Percentiles rank a stretch among this genome's conserved stretches.
Evolutionary conservation across 345 rosid genomes (phyloP).

Genomic region (Rhizophora mangle): DNA sequence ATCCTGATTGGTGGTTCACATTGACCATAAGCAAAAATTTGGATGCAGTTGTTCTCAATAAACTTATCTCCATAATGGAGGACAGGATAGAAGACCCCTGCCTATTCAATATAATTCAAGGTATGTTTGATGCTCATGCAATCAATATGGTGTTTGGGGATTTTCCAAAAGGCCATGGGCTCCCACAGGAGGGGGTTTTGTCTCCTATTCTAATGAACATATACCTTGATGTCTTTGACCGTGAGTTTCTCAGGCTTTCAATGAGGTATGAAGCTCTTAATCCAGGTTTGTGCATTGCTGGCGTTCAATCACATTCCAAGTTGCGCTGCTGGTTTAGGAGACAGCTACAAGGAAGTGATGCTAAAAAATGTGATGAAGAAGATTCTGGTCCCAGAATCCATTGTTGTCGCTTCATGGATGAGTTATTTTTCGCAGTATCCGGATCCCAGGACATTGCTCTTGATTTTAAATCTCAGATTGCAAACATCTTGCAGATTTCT

Average conservation of each 20-base stretch:
- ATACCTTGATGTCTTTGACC: conserved; percentile 71
- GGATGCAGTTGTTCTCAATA: conserved; percentile 46
- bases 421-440: conserved; percentile 66
- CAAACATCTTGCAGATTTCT: conserved; percentile 43
- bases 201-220: conserved; percentile 77
- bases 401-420: conserved; percentile 83
- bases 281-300: conserved; percentile 27
- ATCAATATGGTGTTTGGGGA: conserved; percentile 85
- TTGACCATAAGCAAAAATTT: conserved; percentile 49
- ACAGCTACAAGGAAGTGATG: conserved; percentile 55
- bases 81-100: conserved; percentile 53
- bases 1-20: conserved; percentile 85
- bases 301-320: conserved; percentile 43
- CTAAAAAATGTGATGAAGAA: conserved; percentile 18
- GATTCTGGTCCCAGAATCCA: conserved; percentile 44
- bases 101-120: conserved; percentile 46
- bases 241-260: conserved; percentile 62
- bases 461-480: conserved; percentile 51
- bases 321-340: conserved; percentile 80
- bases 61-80: conserved; percentile 58
- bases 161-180: conserved; percentile 91
- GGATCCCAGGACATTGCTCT: conserved; percentile 60
- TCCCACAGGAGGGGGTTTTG: conserved; percentile 89
- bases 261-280: conserved; percentile 76
- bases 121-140: conserved; percentile 69